Percentiles rank a stretch among this genome's conserved stretches.
These are phyloP conservation scores for Tylopilus orsonianus DNA, from an alignment of 1,284 basidiomycete species.

Conservation along the genomic window DNA sequence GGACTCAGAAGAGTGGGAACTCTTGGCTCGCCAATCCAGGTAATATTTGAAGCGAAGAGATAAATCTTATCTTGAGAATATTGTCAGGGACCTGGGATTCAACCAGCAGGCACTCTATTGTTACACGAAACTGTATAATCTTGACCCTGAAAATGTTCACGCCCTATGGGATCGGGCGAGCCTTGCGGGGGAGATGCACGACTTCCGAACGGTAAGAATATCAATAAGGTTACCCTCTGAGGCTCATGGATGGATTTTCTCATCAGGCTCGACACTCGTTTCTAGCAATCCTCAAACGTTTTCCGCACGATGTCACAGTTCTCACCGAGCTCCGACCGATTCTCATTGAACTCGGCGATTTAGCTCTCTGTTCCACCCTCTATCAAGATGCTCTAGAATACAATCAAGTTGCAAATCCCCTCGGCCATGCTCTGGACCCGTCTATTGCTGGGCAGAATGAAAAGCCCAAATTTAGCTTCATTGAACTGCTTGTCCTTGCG, in stretches of 20 bases:
- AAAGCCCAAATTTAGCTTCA: slow-evolving; percentile 49
- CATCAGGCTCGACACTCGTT: slow-evolving; percentile 74
- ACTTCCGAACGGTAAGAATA: slow-evolving; percentile 58
- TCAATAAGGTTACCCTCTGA: background rate
- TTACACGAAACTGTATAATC: slow-evolving; percentile 78
- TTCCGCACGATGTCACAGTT: slow-evolving; percentile 68
- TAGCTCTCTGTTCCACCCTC: slow-evolving; percentile 48
- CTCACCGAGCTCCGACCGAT: slow-evolving; percentile 71
- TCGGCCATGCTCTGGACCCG: slow-evolving; percentile 50
- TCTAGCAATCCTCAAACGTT: slow-evolving; percentile 71
- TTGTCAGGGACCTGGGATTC: slow-evolving; percentile 61
- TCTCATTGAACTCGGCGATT: slow-evolving; percentile 59
- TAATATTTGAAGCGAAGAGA: slow-evolving; percentile 28
- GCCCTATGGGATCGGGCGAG: slow-evolving; percentile 90
- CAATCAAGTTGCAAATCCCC: slow-evolving; percentile 41
- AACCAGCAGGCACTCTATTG: slow-evolving; percentile 91
- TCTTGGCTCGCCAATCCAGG: slow-evolving; percentile 76
- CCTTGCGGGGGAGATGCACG: slow-evolving; percentile 76
- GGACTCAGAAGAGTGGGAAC: slow-evolving; percentile 86
- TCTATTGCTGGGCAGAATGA: slow-evolving; percentile 43
- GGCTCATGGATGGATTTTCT: background rate
- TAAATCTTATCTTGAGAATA: slow-evolving; percentile 51
- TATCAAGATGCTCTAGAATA: slow-evolving; percentile 45
- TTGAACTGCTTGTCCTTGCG: slow-evolving; percentile 75
- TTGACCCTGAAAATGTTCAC: slow-evolving; percentile 80